Conservation (phyloP, 805 yeast species). For the Allodekkera sacchari region DNA sequence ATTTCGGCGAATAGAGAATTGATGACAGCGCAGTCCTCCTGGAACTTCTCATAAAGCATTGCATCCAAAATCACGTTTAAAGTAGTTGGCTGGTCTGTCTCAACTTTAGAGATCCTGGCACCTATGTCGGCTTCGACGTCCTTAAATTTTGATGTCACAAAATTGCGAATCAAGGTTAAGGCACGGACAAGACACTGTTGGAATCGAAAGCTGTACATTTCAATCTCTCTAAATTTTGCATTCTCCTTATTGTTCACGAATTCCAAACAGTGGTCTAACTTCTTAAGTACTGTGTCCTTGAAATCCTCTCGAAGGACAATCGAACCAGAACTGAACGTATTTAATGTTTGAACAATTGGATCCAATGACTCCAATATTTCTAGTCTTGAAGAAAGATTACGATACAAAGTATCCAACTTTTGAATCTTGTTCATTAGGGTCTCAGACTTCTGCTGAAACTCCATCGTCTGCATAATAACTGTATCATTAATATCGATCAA, state of each 20-base stretch:
- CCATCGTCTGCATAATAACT: constrained; percentile 54
- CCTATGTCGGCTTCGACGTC: constrained; percentile 21
- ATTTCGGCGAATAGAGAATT: constrained; percentile 19
- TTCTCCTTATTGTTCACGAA: constrained; percentile 50
- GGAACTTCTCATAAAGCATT: constrained; percentile 58
- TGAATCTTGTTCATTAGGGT: constrained; percentile 39
- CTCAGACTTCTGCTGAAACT: constrained; percentile 52
- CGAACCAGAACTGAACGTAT: constrained; percentile 57
- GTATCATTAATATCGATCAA: constrained; percentile 45
- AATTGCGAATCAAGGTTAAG: constrained; percentile 64
- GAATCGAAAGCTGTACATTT: constrained; percentile 60
- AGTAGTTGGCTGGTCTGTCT: constrained; percentile 9
- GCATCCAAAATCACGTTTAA: constrained; percentile 47
- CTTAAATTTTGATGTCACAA: constrained; percentile 39
- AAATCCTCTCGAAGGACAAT: constrained; percentile 56
- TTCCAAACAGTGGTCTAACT: constrained; percentile 57
- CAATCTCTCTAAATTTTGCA: constrained; percentile 53
- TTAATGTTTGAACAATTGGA: constrained; percentile 55
- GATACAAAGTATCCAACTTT: constrained; percentile 32
- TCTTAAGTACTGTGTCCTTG: constrained; percentile 37
- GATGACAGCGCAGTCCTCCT: constrained; percentile 18
- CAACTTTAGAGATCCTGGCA: constrained; percentile 10
- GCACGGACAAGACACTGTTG: constrained; percentile 80
- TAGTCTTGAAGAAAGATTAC: constrained; percentile 40
- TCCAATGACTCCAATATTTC: constrained; percentile 64